Base-by-base conservation (phyloP, 1,139 yeast genomes). In the Geotrichum citri-aurantii region DNA sequence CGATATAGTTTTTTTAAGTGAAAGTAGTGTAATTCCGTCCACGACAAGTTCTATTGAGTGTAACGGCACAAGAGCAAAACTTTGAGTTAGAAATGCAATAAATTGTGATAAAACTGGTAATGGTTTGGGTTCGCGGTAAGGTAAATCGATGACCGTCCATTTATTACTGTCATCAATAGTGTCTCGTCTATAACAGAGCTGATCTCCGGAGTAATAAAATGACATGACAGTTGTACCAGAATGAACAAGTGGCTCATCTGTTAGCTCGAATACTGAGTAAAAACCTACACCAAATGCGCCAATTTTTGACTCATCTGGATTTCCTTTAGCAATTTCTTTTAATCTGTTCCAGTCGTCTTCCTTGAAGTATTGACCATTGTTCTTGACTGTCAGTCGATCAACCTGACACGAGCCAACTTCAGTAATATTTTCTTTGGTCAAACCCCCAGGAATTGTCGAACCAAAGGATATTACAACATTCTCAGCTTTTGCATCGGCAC, bases 251-350 rank as follows among this genome's bases (percentile, higher is more conserved):
- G 79, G 79, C 61, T 73, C 74, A 76, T 93, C 98, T 66, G 98
- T 97, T 71, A 93, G 95, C 79, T 93, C 89, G 84, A 93, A 93
- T 65, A 92, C 84, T 50, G 98, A 92, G 84, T 93, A 93, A 85
- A 93, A 93, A 76, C 99, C 99, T 66, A 93, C 98, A 81, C 99
- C 99, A 81, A 93, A 93, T 74, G 95, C 98, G 80, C 99, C 99
- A 77, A 93, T 93, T 90, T 93, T 93, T 62, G 96, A 86, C 64
- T 92, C 98, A 76, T 93, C 97, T 61, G 99, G 79, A 61, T 75
- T 75, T 1, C 79, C 79, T 55, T 74, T 73, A 1, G 79, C 79
- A 57, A 75, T 76, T 58, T 76, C 79, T 24, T 71, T 65, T 14
- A 75, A 65, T 23, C 79, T 68, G 49, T 64, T 68, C 79, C 79